Conservation (phyloP, 306 rosid genomes). For the Rosa persica region DNA sequence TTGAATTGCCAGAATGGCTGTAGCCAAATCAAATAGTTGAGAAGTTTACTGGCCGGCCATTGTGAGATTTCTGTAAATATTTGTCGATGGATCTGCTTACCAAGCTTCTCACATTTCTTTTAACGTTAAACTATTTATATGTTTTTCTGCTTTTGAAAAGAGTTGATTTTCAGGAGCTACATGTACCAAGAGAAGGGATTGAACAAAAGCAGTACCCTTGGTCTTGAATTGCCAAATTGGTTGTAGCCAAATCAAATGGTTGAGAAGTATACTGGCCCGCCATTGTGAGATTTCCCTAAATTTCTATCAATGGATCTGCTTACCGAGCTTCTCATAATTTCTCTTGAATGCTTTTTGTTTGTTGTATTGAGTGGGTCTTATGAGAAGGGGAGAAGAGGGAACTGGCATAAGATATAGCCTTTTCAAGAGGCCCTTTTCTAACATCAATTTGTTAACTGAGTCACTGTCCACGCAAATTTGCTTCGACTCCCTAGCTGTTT, state of each 20-base stretch:
- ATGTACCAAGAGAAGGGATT: constrained; percentile 83
- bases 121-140: not conserved
- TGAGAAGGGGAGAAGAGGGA: constrained; percentile 66
- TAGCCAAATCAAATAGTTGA: constrained; percentile 40
- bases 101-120: constrained; percentile 55
- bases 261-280: constrained; percentile 76
- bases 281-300: constrained; percentile 42
- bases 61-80: constrained; percentile 40
- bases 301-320: constrained; percentile 68
- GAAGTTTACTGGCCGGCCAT: constrained; percentile 84
- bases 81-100: constrained; percentile 72
- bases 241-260: constrained; percentile 52
- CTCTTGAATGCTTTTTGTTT: not conserved
- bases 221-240: constrained; percentile 86
- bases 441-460: constrained; percentile 26
- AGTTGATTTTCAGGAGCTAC: constrained; percentile 28
- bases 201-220: constrained; percentile 36
- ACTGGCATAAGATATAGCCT: constrained; percentile 42
- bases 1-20: constrained; percentile 87
- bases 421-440: constrained; percentile 64
- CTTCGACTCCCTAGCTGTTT: constrained; percentile 36
- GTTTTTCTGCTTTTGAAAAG: not conserved
- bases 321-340: constrained; percentile 75
- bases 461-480: constrained; percentile 59
- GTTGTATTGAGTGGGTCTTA: not conserved